Base-by-base conservation (phyloP, 2,329 filamentous ascomycete genomes). In the Ophiostoma novo-ulmi region DNA sequence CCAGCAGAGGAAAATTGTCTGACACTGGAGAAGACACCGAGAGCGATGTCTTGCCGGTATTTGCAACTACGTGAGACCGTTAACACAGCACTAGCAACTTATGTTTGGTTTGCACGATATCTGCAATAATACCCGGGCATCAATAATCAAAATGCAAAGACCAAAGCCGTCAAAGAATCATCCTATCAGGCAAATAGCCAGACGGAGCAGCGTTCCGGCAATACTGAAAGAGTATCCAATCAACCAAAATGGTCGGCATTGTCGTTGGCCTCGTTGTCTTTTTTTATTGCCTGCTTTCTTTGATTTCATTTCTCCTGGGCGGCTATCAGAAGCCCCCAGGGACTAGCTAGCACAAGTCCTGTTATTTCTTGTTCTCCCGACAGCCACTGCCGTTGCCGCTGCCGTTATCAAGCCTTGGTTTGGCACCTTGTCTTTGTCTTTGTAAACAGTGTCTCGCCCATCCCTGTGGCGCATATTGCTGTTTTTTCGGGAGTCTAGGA, bases 341-440 rank as follows among this genome's bases (percentile, higher is more conserved):
- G n/a, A 26, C 52, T 7, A 58, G 22, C n/a, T 13, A 17, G 3
- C n/a, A 55, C 48, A 26, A 14, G 52, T 13, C 10, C 22, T 26
- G 52, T 58, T 58, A 26, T 58, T 58, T 31, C n/a, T 26, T 58
- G 52, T 58, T 58, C 52, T 58, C 52, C n/a, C 52, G n/a, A 22
- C 52, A 58, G 52, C 48, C 39, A 55, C 52, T 48, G 44, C 52
- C 52, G 22, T 58, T 48, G 44, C 44, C 44, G 44, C n/a, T 48
- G 7, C 44, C 44, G 44, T 48, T 48, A 3, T 48, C 5, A 20
- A 48, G 17, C 17, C n/a, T 58, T 58, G 52, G 7, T 10, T 11
- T 13, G 26, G 52, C 13, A 5, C 5, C n/a, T 7, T 58, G 52
- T 58, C 52, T 58, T 10, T 58, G n/a, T 26, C 52, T 26, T n/a